phyloP scores from a whole-genome alignment of 306 rosid genomes.

The Pyrus pyrifolia region DNA sequence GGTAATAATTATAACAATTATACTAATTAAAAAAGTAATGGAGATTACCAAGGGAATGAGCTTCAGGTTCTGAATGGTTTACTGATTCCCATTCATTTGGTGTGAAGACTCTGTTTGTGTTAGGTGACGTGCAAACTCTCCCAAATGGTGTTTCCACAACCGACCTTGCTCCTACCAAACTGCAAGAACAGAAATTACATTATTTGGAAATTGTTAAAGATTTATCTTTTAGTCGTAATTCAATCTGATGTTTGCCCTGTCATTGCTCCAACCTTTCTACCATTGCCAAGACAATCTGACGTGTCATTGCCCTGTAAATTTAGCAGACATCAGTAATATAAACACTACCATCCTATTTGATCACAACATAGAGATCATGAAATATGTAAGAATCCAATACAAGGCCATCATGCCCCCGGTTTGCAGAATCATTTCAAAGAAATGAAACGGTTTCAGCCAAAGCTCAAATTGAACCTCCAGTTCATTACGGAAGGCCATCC shows the following conservation, averaged over 20 bases:
- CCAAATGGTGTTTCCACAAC: slow-evolving; percentile 5
- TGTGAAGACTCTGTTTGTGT: slow-evolving; percentile 51
- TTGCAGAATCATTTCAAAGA: background rate
- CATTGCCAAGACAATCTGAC: no score
- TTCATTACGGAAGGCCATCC: background rate
- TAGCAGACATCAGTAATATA: background rate
- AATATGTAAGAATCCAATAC: background rate
- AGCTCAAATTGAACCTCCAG: background rate
- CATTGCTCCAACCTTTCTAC: no score
- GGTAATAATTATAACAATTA: slow-evolving; percentile 1
- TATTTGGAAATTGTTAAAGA: background rate
- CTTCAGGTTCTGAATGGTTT: slow-evolving; percentile 25
- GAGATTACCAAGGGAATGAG: slow-evolving; percentile 42
- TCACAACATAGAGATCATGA: background rate
- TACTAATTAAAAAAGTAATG: background rate
- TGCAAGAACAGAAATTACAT: background rate
- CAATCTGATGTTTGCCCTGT: no score
- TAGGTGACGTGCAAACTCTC: slow-evolving; percentile 37
- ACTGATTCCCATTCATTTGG: slow-evolving; percentile 33
- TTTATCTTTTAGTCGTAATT: background rate
- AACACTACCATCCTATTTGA: background rate
- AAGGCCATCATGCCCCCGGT: background rate
- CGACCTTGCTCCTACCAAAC: slow-evolving; percentile 25
- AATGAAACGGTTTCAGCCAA: background rate
- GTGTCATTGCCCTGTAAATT: background rate